phyloP scores from a whole-genome alignment of 768 basidiomycete species.

The Hypholoma sublateritium region DNA sequence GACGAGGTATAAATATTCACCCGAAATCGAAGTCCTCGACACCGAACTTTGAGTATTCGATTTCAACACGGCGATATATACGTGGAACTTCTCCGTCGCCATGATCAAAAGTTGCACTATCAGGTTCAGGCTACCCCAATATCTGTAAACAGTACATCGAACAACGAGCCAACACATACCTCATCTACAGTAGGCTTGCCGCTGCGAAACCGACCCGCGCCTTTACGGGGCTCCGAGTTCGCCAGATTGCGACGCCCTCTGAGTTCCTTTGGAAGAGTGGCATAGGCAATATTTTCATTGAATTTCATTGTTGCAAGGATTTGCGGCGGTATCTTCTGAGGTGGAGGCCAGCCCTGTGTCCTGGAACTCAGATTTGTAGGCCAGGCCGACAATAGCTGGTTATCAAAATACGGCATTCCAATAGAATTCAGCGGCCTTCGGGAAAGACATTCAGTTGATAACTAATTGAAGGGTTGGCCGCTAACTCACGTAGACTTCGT shows the following conservation, averaged over 20 bases:
- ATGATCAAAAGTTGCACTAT: slow-evolving; percentile 52
- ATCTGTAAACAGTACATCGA: background rate
- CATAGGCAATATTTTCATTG: slow-evolving; percentile 90
- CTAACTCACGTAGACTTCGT: slow-evolving; percentile 68
- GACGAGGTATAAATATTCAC: slow-evolving; percentile 39
- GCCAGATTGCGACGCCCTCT: slow-evolving; percentile 82
- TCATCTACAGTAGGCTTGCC: slow-evolving; percentile 58
- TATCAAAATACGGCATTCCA: slow-evolving; percentile 84
- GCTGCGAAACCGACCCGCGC: slow-evolving; percentile 80
- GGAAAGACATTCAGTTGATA: background rate
- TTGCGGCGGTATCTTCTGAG: slow-evolving; percentile 76
- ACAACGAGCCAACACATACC: slow-evolving; percentile 30
- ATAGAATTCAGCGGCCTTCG: slow-evolving; percentile 82
- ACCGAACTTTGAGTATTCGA: slow-evolving; percentile 97
- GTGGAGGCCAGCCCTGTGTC: slow-evolving; percentile 58
- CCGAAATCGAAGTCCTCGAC: slow-evolving; percentile 99
- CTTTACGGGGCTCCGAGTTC: slow-evolving; percentile 47
- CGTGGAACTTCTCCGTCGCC: slow-evolving; percentile 65
- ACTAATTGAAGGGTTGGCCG: background rate
- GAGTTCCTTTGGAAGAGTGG: slow-evolving; percentile 82
- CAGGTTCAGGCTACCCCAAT: slow-evolving; percentile 41
- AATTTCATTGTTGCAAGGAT: slow-evolving; percentile 77
- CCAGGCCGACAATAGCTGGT: slow-evolving; percentile 75
- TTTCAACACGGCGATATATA: slow-evolving; percentile 90
- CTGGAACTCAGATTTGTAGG: slow-evolving; percentile 41